These are phyloP conservation scores for Xylariaceae sp. DNA, from an alignment of 2,329 filamentous ascomycete genomes.

Conservation along the genomic window DNA sequence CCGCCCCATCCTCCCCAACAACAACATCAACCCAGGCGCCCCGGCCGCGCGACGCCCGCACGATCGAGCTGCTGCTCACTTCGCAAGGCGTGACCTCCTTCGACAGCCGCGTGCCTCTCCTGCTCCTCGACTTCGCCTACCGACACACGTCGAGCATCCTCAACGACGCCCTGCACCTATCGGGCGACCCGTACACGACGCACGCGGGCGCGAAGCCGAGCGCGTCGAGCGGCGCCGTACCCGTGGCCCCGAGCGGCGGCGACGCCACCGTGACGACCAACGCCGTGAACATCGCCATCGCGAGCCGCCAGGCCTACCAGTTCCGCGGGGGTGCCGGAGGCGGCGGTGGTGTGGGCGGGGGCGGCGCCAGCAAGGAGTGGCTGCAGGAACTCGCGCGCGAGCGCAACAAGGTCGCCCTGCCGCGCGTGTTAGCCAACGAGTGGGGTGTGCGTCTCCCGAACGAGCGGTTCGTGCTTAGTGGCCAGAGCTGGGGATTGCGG, in stretches of 20 bases:
- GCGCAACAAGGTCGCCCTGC: slow-evolving; percentile 71
- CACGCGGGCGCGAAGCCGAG: slow-evolving; percentile 62
- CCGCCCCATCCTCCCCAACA: slow-evolving; percentile 33
- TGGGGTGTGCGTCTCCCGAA: slow-evolving; percentile 72
- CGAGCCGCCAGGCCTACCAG: slow-evolving; percentile 70
- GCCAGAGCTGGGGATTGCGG: slow-evolving; percentile 68
- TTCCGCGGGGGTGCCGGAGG: slow-evolving; percentile 63
- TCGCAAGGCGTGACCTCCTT: slow-evolving; percentile 81
- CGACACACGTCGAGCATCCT: slow-evolving; percentile 77
- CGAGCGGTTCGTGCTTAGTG: slow-evolving; percentile 72
- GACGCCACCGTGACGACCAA: slow-evolving; percentile 68
- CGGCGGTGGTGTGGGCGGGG: slow-evolving; percentile 49
- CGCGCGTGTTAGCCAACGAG: slow-evolving; percentile 67
- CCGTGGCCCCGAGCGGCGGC: slow-evolving; percentile 52
- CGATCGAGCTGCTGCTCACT: slow-evolving; percentile 80
- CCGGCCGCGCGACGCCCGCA: slow-evolving; percentile 78
- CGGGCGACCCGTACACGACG: slow-evolving; percentile 70
- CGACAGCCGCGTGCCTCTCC: slow-evolving; percentile 81
- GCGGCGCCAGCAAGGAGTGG: slow-evolving; percentile 74
- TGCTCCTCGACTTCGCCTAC: slow-evolving; percentile 87
- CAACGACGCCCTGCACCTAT: slow-evolving; percentile 72
- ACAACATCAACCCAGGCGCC: slow-evolving; percentile 49
- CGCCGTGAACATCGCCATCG: slow-evolving; percentile 76
- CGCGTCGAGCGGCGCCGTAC: slow-evolving; percentile 56
- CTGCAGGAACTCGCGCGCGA: slow-evolving; percentile 76